These are phyloP conservation scores for Alternaria metachromatica DNA, from an alignment of 2,329 filamentous ascomycete genomes.

Conservation along the genomic window DNA sequence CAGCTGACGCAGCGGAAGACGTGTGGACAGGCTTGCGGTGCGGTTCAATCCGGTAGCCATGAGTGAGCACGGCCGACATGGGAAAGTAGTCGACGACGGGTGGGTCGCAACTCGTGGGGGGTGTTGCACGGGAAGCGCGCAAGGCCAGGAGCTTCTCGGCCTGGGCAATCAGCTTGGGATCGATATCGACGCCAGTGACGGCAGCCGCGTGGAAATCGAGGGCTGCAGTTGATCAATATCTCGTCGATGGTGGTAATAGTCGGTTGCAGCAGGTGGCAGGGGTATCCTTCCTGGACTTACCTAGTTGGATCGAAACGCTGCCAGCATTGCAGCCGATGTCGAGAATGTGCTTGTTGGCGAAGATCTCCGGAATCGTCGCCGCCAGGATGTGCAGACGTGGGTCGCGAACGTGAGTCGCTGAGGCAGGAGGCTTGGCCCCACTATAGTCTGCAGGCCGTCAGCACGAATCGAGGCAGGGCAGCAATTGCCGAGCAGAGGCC, in stretches of 20 bases:
- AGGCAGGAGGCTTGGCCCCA: constrained; percentile 44
- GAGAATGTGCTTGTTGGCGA: constrained; percentile 44
- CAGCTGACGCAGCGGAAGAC: constrained; percentile 20
- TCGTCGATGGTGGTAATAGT: constrained; percentile 34
- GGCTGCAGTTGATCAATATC: constrained; percentile 44
- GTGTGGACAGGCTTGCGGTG: constrained; percentile 17
- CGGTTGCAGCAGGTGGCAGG: constrained; percentile 32
- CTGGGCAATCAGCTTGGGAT: constrained; percentile 44
- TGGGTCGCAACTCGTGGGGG: constrained; percentile 22
- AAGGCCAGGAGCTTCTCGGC: constrained; percentile 47
- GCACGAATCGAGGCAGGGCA: constrained; percentile 7
- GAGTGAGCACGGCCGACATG: constrained; percentile 43
- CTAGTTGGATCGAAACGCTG: constrained; percentile 46
- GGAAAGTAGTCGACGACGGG: constrained; percentile 44
- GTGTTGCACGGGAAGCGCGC: constrained; percentile 44
- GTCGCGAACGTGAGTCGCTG: constrained; percentile 48
- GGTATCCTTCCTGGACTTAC: constrained; percentile 39
- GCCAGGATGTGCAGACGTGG: constrained; percentile 44
- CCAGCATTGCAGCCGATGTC: constrained; percentile 52
- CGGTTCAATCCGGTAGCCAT: constrained; percentile 43
- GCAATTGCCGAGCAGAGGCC: constrained; percentile 27
- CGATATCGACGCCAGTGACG: constrained; percentile 50
- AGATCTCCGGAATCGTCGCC: constrained; percentile 42
- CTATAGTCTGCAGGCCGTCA: constrained; percentile 45
- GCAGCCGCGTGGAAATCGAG: constrained; percentile 47